Conservation (phyloP, 345 rosid species). For the Brassica cretica region DNA sequence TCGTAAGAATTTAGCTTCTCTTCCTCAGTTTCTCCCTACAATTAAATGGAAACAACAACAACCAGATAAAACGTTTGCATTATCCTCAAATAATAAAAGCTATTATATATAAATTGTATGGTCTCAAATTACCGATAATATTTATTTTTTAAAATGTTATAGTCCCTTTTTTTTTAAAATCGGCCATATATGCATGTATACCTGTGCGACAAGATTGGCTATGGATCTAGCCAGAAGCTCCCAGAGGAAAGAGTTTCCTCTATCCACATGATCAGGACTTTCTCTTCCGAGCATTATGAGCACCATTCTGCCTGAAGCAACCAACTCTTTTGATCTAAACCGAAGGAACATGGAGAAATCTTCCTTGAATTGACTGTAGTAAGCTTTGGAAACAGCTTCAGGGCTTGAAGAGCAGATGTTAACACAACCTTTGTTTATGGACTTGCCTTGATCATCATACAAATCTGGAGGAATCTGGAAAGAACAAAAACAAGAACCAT, state of each 20-base stretch:
- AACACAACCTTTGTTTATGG: slow-evolving; percentile 70
- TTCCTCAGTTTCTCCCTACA: slow-evolving; percentile 64
- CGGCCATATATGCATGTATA: slow-evolving; percentile 8
- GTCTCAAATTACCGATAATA: no score
- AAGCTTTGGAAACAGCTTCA: slow-evolving; percentile 60
- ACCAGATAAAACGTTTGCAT: no score
- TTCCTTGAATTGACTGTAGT: slow-evolving; percentile 63
- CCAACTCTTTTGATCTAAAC: slow-evolving; percentile 62
- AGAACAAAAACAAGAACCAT: neutral
- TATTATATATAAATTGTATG: no score
- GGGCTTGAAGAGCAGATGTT: slow-evolving; percentile 67
- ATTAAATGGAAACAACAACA: neutral
- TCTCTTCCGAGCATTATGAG: slow-evolving; percentile 68
- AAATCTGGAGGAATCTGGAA: slow-evolving; percentile 69
- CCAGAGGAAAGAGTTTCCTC: slow-evolving; percentile 91
- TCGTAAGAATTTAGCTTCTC: slow-evolving; percentile 75
- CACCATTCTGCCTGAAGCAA: slow-evolving; percentile 64
- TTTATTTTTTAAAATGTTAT: no score
- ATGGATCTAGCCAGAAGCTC: slow-evolving; percentile 65
- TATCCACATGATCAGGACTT: slow-evolving; percentile 61
- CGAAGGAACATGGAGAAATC: slow-evolving; percentile 70
- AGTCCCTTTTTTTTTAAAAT: no score
- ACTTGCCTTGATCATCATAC: slow-evolving; percentile 62
- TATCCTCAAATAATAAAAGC: neutral
- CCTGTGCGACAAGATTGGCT: slow-evolving; percentile 55